Conservation (phyloP, 805 yeast genomes). For the Wickerhamiella hasegawae region DNA sequence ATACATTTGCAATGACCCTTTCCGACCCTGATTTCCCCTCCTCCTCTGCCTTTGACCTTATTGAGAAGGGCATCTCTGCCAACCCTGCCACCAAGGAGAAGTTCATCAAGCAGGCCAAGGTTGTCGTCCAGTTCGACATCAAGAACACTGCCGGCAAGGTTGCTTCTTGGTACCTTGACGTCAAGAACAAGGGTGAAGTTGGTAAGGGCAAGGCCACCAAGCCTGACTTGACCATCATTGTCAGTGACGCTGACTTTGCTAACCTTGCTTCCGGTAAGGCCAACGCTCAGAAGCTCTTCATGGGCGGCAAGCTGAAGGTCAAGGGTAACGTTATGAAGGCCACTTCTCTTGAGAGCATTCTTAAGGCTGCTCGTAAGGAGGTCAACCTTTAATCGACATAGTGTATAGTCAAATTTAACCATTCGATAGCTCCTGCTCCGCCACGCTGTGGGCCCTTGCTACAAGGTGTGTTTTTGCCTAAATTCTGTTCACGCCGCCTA, state of each 20-base stretch:
- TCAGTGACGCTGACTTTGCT: constrained; percentile 54
- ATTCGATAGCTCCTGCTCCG: no score
- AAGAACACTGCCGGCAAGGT: constrained; percentile 44
- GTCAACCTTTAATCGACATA: constrained; percentile 26
- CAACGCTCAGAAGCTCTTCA: constrained; percentile 69
- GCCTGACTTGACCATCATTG: constrained; percentile 48
- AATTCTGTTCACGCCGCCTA: no score
- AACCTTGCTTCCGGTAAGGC: constrained; percentile 63
- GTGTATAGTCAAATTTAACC: neutral
- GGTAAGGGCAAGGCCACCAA: constrained; percentile 27
- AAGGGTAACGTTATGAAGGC: constrained; percentile 90
- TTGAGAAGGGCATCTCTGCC: constrained; percentile 18
- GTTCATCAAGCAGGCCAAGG: constrained; percentile 34
- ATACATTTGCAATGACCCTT: constrained; percentile 16
- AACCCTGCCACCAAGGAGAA: constrained; percentile 19
- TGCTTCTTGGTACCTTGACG: constrained; percentile 52
- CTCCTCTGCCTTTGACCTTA: constrained; percentile 24
- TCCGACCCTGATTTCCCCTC: constrained; percentile 24
- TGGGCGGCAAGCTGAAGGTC: constrained; percentile 72
- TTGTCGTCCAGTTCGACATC: constrained; percentile 49
- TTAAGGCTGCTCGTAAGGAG: constrained; percentile 36
- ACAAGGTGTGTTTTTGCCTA: no score
- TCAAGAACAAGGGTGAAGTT: constrained; percentile 41
- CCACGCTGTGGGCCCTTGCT: no score
- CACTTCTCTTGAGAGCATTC: constrained; percentile 51